Evolutionary conservation across 306 rosid species (phyloP), one percentile per base, ranked within the genome.

Genomic region (Ochetophila trinervis): DNA sequence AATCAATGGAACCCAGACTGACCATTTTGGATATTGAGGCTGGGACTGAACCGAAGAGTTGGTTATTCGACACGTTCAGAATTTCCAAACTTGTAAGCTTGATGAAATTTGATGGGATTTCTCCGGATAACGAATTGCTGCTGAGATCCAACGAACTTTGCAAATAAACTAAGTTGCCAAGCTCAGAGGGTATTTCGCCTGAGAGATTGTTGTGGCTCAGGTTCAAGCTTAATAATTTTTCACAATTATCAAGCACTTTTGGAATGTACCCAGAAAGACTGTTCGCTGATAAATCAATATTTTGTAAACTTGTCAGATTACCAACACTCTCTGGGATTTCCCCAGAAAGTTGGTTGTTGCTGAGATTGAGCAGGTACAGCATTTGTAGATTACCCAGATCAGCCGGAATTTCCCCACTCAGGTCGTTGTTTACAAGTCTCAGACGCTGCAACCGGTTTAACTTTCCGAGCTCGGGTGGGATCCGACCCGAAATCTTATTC

Each of bases 41-140:
- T 8, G 87, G 95, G 48, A 85, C 12, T 60, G 21, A n/a, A 88
- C 85, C 0, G 74, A 67, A n/a, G 4, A 88, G 81, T 21, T 70
- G 70, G 78, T 88, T 85, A 70, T 65, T 81, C n/a, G 95, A 85
- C 60, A 79, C 51, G 76, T 81, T 79, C 52, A 88, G 78, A 60
- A 55, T 54, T 76, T 79, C 76, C 71, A 88, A 57, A 7, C 8
- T 2, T n/a, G 22, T 17, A 40, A 81, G 81, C 79, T 72, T 81
- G 27, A n/a, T 48, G 45, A 88, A 58, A 63, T 70, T 81, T 63
- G 59, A 65, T 15, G 95, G 90, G 63, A 87, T 72, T 57, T 56
- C 19, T 2, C 88, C 91, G 0, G 82, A 78, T 27, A 87, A 77
- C 23, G 63, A 66, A 71, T 87, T 85, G 71, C 82, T 77, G 67